phyloP scores from a whole-genome alignment of 228 moss, liverwort and hornwort species.

The Sphagnum fallax region DNA sequence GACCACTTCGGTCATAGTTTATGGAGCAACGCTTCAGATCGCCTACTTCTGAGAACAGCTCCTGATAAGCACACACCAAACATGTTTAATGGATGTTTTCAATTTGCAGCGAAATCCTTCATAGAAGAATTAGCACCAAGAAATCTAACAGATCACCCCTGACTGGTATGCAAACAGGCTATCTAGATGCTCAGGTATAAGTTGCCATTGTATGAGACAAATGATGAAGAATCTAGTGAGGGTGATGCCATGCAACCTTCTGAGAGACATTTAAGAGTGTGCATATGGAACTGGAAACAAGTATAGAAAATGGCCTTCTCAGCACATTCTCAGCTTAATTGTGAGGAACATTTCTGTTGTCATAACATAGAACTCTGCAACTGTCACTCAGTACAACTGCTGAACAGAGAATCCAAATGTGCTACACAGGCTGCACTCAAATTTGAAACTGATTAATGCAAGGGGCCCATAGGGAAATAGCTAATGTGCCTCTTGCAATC shows the following conservation, averaged over 20 bases:
- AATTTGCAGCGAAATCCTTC: not conserved
- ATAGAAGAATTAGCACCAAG: not conserved
- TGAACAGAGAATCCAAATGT: not conserved
- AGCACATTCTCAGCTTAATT: too few species aligned
- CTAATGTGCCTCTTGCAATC: not conserved
- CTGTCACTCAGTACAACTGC: not conserved
- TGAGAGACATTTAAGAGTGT: too few species aligned
- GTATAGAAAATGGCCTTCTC: too few species aligned
- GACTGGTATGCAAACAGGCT: not conserved
- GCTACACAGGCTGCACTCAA: not conserved
- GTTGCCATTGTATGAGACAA: not conserved
- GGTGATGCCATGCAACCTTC: too few species aligned
- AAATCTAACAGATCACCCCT: not conserved
- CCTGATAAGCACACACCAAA: slow-evolving; percentile 34
- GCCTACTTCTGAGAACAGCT: slow-evolving; percentile 92
- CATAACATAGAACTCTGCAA: not conserved
- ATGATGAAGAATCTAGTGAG: not conserved
- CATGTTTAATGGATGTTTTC: not conserved
- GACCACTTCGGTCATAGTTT: slow-evolving; percentile 83
- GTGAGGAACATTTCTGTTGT: not conserved
- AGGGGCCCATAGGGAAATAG: not conserved
- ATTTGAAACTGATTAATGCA: not conserved
- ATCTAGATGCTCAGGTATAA: not conserved
- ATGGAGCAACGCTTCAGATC: slow-evolving; percentile 89
- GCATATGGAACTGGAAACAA: too few species aligned